Evolutionary conservation across 169 alveolate genomes (phyloP).

Genomic region (Plasmodium inui): DNA sequence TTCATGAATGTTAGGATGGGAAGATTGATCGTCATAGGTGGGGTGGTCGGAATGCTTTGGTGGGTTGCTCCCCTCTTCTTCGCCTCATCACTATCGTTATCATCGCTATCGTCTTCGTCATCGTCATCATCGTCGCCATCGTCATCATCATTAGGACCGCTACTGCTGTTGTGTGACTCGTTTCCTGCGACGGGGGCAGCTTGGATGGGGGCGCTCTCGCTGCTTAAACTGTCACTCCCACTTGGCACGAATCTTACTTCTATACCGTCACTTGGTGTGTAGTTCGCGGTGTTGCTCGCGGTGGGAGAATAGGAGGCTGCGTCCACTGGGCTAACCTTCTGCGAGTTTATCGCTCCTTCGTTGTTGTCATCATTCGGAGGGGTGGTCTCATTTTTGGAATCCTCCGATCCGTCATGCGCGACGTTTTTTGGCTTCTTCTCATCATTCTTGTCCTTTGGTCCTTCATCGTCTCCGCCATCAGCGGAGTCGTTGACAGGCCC

Average conservation of each 20-base stretch:
- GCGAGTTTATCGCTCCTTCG: neutral
- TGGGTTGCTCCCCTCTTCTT: neutral
- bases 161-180: neutral
- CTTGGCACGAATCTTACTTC: conserved; percentile 7
- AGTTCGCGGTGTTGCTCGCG: neutral
- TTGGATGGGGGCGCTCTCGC: neutral
- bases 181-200: neutral
- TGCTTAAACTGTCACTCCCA: neutral
- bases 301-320: neutral
- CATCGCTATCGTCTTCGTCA: neutral
- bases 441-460: neutral
- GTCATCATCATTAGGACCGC: neutral
- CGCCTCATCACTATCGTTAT: neutral
- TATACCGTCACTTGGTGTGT: neutral
- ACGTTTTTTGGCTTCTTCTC: neutral
- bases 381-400: neutral
- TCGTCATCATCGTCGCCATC: neutral
- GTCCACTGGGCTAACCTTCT: neutral
- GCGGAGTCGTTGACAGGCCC: neutral
- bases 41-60: neutral
- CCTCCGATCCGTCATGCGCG: neutral
- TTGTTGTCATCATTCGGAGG: neutral
- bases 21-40: neutral
- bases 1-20: neutral
- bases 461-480: neutral